phyloP scores from a whole-genome alignment of 2,329 filamentous ascomycete species.

The Paramyrothecium roridum region DNA sequence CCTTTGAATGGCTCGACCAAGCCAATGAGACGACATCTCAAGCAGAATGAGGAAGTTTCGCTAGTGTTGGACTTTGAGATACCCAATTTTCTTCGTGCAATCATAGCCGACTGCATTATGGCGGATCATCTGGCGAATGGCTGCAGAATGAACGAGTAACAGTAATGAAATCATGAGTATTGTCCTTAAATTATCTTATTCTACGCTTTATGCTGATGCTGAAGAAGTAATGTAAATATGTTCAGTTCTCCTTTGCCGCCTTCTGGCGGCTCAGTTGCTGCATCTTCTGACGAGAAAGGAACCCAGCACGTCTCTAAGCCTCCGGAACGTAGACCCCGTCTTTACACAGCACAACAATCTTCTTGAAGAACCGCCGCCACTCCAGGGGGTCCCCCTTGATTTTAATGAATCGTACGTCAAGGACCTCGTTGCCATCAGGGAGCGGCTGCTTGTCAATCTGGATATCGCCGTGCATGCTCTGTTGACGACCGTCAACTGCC shows the following conservation, averaged over 20 bases:
- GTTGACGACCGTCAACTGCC: constrained; percentile 68
- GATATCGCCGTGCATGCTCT: constrained; percentile 72
- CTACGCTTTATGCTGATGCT: not conserved
- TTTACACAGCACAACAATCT: constrained; percentile 82
- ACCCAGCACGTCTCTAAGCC: constrained; percentile 24
- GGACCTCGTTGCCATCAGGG: constrained; percentile 55
- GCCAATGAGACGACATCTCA: constrained; percentile 24
- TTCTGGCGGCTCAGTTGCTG: not conserved
- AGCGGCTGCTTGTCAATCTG: constrained; percentile 65
- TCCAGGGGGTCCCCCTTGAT: constrained; percentile 93
- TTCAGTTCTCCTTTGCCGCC: not conserved
- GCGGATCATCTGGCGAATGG: too few relatives aligned
- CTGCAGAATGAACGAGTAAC: too few relatives aligned
- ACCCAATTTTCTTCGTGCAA: too few relatives aligned
- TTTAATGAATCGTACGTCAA: constrained; percentile 91
- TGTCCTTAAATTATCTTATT: too few relatives aligned
- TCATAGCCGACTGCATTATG: too few relatives aligned
- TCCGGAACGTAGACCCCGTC: constrained; percentile 68
- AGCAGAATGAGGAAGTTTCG: constrained; percentile 9
- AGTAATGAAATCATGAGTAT: too few relatives aligned
- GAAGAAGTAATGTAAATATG: not conserved
- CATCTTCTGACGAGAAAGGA: constrained; percentile 6
- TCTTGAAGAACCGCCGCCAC: constrained; percentile 97
- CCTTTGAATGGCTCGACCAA: constrained; percentile 39
- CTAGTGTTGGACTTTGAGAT: too few relatives aligned